Evolutionary conservation across 2,329 filamentous ascomycete species (phyloP).

Genomic region (Epichloe baconii): DNA sequence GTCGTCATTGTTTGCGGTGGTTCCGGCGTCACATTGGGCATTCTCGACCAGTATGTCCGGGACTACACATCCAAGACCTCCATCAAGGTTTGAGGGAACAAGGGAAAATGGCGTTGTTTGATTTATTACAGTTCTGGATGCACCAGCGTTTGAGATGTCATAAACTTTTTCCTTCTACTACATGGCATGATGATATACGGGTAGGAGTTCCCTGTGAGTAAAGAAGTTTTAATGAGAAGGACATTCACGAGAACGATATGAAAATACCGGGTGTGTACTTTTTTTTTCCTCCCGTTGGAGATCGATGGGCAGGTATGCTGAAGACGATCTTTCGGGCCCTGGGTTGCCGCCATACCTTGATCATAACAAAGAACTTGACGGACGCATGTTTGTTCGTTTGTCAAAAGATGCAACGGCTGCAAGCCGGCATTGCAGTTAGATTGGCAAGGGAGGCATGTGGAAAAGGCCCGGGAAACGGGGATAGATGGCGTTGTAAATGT

Average conservation of each 20-base stretch:
- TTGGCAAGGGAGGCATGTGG: background rate
- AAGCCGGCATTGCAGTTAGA: background rate
- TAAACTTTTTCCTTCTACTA: background rate
- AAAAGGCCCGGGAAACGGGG: background rate
- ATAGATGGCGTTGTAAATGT: background rate
- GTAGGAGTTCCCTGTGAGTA: background rate
- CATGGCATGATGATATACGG: background rate
- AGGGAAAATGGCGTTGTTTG: slow-evolving; percentile 1
- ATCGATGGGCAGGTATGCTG: no score
- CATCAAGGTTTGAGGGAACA: slow-evolving; percentile 16
- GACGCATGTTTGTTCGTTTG: background rate
- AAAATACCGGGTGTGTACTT: background rate
- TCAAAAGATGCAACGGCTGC: background rate
- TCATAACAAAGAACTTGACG: no score
- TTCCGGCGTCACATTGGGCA: slow-evolving; percentile 48
- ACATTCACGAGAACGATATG: slow-evolving; percentile 1
- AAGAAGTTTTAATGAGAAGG: slow-evolving; percentile 5
- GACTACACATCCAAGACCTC: slow-evolving; percentile 23
- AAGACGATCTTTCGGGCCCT: no score
- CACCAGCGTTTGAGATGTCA: slow-evolving; percentile 1
- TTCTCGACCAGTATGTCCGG: slow-evolving; percentile 45
- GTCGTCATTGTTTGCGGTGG: slow-evolving; percentile 81
- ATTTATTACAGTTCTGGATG: background rate
- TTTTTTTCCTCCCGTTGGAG: background rate
- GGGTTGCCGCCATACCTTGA: no score